Evolutionary conservation across 1,284 basidiomycete species (phyloP).

Genomic region (Retiboletus fuscus): DNA sequence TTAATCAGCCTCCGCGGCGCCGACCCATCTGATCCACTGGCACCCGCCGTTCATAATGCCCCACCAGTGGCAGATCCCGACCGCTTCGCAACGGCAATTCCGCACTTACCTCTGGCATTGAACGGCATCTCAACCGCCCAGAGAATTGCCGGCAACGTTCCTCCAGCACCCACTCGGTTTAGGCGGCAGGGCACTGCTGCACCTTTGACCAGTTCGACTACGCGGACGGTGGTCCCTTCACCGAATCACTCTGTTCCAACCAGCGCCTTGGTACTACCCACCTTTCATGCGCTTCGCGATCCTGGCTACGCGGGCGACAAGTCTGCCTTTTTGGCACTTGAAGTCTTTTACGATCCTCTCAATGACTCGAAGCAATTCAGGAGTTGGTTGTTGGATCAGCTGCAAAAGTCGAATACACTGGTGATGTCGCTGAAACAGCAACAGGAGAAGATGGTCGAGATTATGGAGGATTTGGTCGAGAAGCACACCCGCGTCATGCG

Average conservation of each 20-base stretch:
- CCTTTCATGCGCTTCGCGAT: conserved; percentile 69
- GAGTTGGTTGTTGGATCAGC: conserved; percentile 76
- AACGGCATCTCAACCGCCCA: conserved; percentile 57
- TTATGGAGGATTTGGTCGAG: conserved; percentile 69
- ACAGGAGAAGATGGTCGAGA: conserved; percentile 68
- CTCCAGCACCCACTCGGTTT: conserved; percentile 78
- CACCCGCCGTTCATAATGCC: conserved; percentile 78
- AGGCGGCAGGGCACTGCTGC: conserved; percentile 56
- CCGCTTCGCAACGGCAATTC: conserved; percentile 71
- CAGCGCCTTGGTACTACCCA: conserved; percentile 70
- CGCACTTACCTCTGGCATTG: conserved; percentile 69
- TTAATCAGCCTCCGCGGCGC: conserved; percentile 75
- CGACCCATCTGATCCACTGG: conserved; percentile 64
- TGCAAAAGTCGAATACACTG: conserved; percentile 69
- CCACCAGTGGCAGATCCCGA: conserved; percentile 67
- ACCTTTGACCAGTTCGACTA: conserved; percentile 40
- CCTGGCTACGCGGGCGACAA: conserved; percentile 72
- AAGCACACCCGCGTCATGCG: conserved; percentile 64
- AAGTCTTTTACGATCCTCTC: conserved; percentile 81
- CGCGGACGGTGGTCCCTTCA: conserved; percentile 56
- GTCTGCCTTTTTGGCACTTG: conserved; percentile 79
- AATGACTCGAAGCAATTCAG: conserved; percentile 80
- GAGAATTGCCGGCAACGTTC: conserved; percentile 67
- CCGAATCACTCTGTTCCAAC: conserved; percentile 70
- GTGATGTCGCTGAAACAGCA: conserved; percentile 63